Conservation (phyloP, 2,329 filamentous ascomycete genomes). For the Penicillium sp. region DNA sequence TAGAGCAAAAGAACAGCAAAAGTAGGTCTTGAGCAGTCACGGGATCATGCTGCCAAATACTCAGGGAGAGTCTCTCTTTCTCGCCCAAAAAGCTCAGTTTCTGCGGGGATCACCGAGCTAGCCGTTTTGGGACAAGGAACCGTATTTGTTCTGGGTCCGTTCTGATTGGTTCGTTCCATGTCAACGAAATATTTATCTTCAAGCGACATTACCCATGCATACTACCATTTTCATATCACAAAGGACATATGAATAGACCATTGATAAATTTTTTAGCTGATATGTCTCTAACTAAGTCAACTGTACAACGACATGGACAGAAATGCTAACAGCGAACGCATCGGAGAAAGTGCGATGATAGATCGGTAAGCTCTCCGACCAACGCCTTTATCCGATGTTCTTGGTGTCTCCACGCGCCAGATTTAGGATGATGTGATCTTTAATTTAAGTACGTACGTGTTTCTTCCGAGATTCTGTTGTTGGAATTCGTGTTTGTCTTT, state of each 20-base stretch:
- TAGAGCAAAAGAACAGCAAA: neutral
- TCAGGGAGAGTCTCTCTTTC: neutral
- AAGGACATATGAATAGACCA: no score
- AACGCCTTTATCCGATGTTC: neutral
- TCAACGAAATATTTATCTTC: neutral
- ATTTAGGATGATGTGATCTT: neutral
- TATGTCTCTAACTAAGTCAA: neutral
- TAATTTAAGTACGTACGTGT: neutral
- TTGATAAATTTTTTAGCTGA: neutral
- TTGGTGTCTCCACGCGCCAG: neutral
- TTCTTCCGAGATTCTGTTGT: neutral
- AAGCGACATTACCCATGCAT: neutral
- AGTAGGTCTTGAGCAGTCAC: conserved; percentile 13
- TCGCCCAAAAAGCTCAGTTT: neutral
- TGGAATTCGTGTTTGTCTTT: neutral
- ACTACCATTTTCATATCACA: no score
- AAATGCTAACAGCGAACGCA: neutral
- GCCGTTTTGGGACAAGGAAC: neutral
- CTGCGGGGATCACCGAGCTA: neutral
- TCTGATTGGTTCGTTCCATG: neutral
- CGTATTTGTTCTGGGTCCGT: neutral
- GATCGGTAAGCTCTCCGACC: conserved; percentile 3
- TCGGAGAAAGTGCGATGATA: conserved; percentile 13
- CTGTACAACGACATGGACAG: neutral
- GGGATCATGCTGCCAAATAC: conserved; percentile 4